Evolutionary conservation across 2,329 filamentous ascomycete genomes (phyloP).

Genomic region (Macrophomina tecta): DNA sequence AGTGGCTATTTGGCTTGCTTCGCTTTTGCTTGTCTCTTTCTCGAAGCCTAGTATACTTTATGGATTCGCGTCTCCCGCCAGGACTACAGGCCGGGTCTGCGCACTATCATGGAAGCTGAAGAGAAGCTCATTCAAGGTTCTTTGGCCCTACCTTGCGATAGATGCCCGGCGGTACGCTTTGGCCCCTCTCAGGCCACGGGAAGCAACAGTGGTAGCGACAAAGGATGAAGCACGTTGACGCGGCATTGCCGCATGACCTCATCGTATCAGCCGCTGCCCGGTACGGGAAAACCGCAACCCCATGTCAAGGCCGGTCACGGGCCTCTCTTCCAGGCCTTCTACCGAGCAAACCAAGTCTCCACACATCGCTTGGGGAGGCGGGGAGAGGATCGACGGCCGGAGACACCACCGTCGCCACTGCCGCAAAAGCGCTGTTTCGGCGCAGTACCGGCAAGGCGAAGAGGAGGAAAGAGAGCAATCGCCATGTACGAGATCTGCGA

Average conservation of each 20-base stretch:
- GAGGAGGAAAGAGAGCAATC: too few relatives aligned
- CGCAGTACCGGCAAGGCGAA: too few relatives aligned
- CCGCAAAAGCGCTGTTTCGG: too few relatives aligned
- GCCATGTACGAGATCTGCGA: too few relatives aligned
- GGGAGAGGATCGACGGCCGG: too few relatives aligned
- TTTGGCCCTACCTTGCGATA: neutral
- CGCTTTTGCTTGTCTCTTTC: conserved; percentile 1
- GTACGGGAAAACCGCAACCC: neutral
- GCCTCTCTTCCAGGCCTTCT: too few relatives aligned
- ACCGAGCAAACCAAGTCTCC: too few relatives aligned
- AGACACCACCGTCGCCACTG: too few relatives aligned
- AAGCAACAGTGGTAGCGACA: neutral
- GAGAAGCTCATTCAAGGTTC: neutral
- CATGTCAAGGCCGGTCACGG: neutral
- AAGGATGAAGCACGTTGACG: neutral
- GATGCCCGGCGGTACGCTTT: neutral
- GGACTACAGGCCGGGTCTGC: neutral
- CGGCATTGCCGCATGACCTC: neutral
- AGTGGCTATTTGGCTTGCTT: conserved; percentile 9
- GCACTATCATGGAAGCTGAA: neutral
- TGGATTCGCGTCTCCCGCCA: neutral
- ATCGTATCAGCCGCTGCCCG: neutral
- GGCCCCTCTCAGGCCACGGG: neutral
- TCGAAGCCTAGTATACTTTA: conserved; percentile 3
- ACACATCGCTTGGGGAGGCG: too few relatives aligned